phyloP scores from a whole-genome alignment of 2,329 filamentous ascomycete species.

The Penicillium paneum region DNA sequence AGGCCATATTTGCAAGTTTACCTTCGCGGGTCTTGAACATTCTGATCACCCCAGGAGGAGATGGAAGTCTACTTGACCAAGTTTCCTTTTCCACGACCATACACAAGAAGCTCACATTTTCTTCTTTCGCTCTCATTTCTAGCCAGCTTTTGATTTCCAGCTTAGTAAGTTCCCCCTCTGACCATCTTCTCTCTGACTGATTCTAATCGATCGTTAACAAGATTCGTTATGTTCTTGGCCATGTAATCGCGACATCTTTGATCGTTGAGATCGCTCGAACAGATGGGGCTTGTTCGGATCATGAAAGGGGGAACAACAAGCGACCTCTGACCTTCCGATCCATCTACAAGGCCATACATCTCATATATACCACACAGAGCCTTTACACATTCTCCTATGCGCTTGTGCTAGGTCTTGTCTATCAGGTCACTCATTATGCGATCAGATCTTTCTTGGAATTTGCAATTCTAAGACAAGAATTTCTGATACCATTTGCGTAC shows the following conservation, averaged over 20 bases:
- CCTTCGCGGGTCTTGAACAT: neutral
- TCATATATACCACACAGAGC: neutral
- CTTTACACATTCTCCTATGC: neutral
- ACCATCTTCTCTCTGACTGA: neutral
- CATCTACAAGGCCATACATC: neutral
- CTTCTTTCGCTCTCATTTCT: neutral
- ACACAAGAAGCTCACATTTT: neutral
- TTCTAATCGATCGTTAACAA: neutral
- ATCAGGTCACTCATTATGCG: neutral
- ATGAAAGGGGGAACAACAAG: neutral
- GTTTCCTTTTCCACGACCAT: neutral
- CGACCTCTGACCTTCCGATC: neutral
- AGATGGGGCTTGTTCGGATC: neutral
- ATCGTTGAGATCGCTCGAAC: neutral
- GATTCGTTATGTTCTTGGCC: neutral
- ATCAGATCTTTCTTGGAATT: neutral
- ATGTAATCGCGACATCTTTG: neutral
- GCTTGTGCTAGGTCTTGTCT: neutral
- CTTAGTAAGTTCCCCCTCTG: neutral
- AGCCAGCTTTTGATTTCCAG: neutral
- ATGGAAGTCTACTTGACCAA: neutral
- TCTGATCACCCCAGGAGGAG: neutral
- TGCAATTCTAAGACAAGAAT: neutral
- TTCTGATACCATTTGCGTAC: neutral
- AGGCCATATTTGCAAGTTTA: neutral